phyloP scores from a whole-genome alignment of 306 rosid species.

The Trifolium subterraneum region DNA sequence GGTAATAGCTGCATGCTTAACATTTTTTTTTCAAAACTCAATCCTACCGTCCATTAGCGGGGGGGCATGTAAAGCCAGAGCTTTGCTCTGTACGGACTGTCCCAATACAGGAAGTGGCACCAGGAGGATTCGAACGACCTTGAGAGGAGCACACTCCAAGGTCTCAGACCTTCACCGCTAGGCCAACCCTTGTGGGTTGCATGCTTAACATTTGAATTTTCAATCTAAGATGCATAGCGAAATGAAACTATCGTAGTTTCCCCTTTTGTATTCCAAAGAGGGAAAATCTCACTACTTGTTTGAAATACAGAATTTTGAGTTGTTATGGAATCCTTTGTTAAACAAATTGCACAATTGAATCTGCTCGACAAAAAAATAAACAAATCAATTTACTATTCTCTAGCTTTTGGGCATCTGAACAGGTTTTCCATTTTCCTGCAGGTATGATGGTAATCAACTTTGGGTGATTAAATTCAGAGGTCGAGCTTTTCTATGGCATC shows the following conservation, averaged over 20 bases:
- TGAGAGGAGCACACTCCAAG: too few species aligned
- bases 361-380: conserved; percentile 19
- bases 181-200: not conserved
- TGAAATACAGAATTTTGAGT: conserved; percentile 30
- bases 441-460: conserved; percentile 73
- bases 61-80: too few species aligned
- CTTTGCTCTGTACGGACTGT: too few species aligned
- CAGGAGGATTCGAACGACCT: too few species aligned
- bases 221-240: conserved; percentile 27
- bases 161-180: too few species aligned
- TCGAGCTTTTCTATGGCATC: conserved; percentile 97
- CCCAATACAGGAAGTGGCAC: too few species aligned
- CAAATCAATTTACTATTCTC: conserved; percentile 3
- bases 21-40: too few species aligned
- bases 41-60: too few species aligned
- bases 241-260: not conserved
- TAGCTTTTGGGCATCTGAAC: conserved; percentile 32
- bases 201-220: conserved; percentile 21
- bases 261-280: not conserved
- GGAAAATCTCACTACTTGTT: not conserved
- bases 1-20: conserved; percentile 19
- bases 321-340: not conserved
- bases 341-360: not conserved
- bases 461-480: conserved; percentile 82
- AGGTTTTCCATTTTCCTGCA: conserved; percentile 46